Evolutionary conservation across 2,329 filamentous ascomycete species (phyloP), one percentile per base, ranked within the genome.

Genomic region (Lachnellula suecica): DNA sequence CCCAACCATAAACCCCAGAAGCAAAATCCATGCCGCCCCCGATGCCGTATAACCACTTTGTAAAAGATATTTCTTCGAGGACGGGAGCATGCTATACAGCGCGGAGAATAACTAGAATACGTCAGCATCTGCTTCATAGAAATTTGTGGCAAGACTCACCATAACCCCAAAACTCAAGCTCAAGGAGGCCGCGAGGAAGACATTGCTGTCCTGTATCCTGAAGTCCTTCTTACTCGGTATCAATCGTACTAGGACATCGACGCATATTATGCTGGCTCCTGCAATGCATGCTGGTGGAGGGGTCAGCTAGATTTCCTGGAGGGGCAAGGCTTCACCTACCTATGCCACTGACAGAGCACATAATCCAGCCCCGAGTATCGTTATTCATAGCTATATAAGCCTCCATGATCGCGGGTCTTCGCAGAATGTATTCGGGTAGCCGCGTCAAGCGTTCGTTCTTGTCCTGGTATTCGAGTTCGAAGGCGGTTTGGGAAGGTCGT

Each of bases 101-200:
- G 93, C 86, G 31, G 92, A 96, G 71, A 96, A 97, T 37, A 96
- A 81, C 91, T 96, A 63, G 25, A 19, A 52, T 35, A 15, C 5
- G 34, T 61, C 22, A 57, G 56, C 45, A 54, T 47, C 24, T 44
- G 13, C 11, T 24, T 9, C 15, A 10, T 19, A 23, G 15, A 22
- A 11, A 4, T 17, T 5, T 29, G 13, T 50, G 22, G 67, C 37
- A 22, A 22, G 37, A 40, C 82, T 59, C 71, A 96, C 92, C 91
- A 99, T 96, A 42, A 97, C 92, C 40, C 94, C 93, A 61, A 96
- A 96, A 68, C 91, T 97, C 59, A 99, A 73, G 71, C 92, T 96
- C 55, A 97, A 73, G 0, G 93, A 97, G 20, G 85, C 84, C 1
- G 92, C 92, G 4, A 97, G 78, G 68, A 99, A 99, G 20, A 78